Conservation (phyloP, 129 eudicot genomes). For the Silybum marianum region DNA sequence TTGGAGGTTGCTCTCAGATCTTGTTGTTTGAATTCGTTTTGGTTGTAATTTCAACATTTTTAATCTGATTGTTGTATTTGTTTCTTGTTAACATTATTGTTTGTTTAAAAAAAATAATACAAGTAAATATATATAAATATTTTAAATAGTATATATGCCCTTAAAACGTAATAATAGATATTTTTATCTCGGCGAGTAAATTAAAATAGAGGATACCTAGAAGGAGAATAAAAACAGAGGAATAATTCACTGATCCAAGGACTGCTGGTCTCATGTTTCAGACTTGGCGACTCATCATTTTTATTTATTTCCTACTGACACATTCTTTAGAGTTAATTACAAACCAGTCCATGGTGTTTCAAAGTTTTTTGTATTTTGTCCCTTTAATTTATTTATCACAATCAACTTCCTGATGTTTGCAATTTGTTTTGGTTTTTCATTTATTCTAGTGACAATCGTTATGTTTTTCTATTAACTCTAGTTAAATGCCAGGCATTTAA, state of each 20-base stretch:
- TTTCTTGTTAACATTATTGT: no score
- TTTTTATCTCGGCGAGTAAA: background rate
- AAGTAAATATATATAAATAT: no score
- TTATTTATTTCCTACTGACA: background rate
- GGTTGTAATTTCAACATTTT: no score
- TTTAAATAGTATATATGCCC: background rate
- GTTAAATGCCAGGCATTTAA: background rate
- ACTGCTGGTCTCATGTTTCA: background rate
- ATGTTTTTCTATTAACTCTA: background rate
- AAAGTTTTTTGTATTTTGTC: background rate
- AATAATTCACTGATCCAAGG: background rate
- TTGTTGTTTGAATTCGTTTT: no score
- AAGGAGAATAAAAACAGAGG: conserved; percentile 3
- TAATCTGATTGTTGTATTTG: no score
- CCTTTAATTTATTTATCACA: background rate
- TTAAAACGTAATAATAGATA: background rate
- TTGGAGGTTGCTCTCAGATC: no score
- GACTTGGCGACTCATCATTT: background rate
- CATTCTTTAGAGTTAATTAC: background rate
- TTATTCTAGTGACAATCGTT: background rate
- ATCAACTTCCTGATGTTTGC: background rate
- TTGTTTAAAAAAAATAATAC: no score
- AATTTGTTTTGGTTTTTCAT: background rate
- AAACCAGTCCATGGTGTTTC: background rate
- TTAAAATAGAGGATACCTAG: background rate